Base-by-base conservation (phyloP, 2,329 filamentous ascomycete species). In the Colletotrichum zoysiae region DNA sequence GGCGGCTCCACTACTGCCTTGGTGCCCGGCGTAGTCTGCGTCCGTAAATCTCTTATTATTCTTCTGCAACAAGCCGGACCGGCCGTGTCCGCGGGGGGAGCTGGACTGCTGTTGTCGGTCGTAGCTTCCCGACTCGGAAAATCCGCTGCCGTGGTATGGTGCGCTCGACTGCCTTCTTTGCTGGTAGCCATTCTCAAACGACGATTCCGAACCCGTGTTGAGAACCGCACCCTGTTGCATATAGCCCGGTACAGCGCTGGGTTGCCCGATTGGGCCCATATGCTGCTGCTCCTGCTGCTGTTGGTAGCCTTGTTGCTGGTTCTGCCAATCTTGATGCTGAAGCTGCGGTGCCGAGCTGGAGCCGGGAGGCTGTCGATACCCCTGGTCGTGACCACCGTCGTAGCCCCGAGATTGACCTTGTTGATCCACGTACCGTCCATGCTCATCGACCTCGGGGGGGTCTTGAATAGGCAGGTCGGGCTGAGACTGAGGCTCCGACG, bases 11-110 rank as follows among this genome's bases (percentile, higher is more conserved):
- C 91, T 95, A 81, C 93, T 97, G 56, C 95, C 95, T 42, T 91
- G 91, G 78, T 95, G 91, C 64, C 91, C 89, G 65, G 86, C 86
- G 73, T 87, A 88, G 75, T 94, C 92, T 74, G 93, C 94, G 77
- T 98, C 95, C 1, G 89, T 91, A 76, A 99, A 97, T 75, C 95
- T 90, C 82, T 95, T 95, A 81, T 92, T 92, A 81, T 92, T 93
- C 84, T 97, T 97, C 78, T 96, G 93, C 57, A 96, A 84, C 4
- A 66, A 64, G 42, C 73, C 70, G 30, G 67, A 63, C 12, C 26
- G 71, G 74, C 75, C 71, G 23, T 69, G 60, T 5, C 65, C 70
- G 23, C 70, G 56, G 74, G 50, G 74, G 74, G 78, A 83, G 51
- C 79, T 78, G 5, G 82, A 75, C 59, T 82, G 81, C 57, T 82